Base-by-base conservation (phyloP, 148 eudicot species). In the Rhododendron molle region DNA sequence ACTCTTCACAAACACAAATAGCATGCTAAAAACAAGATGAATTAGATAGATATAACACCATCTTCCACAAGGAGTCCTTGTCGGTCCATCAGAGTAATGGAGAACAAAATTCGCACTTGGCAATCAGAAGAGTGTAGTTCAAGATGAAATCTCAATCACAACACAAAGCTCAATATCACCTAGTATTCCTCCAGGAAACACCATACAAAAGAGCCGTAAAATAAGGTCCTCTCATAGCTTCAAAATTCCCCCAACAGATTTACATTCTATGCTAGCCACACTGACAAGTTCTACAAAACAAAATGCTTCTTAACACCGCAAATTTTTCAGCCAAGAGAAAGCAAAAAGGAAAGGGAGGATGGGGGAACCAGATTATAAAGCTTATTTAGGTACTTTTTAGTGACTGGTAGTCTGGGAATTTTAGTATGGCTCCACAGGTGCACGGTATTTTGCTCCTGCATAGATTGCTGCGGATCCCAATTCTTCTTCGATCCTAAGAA, bases 401-500 rank as follows among this genome's bases (percentile, higher is more conserved):
- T 79, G 38, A 49, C 56, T 13, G 5, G 43, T 52, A 77, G 30
- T 79, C 40, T 21, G 32, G 69, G 16, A 32, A 43, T 56, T 56
- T 67, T 88, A 90, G 86, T 88, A 90, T 3, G 91, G 91, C 72
- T 85, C 87, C 47, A 90, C 91, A 56, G 91, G 91, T 13, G 84
- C 65, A 30, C 91, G 87, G 87, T 85, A 90, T 50, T 86, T 88
- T 8, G 85, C 89, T 69, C 91, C 91, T 0, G 91, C 91, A 82
- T 90, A 90, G 43, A 88, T 38, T 34, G 90, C 91, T 34, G 88
- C 90, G 72, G 80, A 23, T 67, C 91, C 91, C 86, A 90, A 78
- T 86, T 90, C 91, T 81, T 90, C 91, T 85, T 90, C 91, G 10
- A 90, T 90, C 87, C 91, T 88, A 50, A 90, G 86, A 50, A 90